phyloP scores from a whole-genome alignment of 768 basidiomycete species.

The Lanmaoa rubissima region DNA sequence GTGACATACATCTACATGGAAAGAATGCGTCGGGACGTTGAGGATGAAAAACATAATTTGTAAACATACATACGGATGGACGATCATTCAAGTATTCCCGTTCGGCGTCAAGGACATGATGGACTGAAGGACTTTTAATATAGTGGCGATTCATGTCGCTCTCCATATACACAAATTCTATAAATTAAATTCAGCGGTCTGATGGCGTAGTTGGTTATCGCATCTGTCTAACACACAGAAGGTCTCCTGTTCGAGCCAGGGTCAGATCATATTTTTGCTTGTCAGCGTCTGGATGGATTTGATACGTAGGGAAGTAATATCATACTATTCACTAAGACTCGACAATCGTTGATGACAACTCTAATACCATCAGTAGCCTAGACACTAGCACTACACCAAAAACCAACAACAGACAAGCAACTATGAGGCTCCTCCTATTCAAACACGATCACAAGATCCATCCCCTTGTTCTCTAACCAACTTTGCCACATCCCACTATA shows the following conservation, averaged over 20 bases:
- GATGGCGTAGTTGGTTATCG: slow-evolving; percentile 84
- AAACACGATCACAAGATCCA: slow-evolving; percentile 37
- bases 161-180: background rate
- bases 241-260: slow-evolving; percentile 24
- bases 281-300: no score
- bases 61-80: background rate
- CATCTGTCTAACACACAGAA: slow-evolving; percentile 73
- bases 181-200: slow-evolving; percentile 9
- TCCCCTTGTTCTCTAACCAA: slow-evolving; percentile 38
- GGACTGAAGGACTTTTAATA: no score
- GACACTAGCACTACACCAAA: background rate
- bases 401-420: background rate
- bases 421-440: slow-evolving; percentile 9
- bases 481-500: slow-evolving; percentile 39
- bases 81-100: background rate
- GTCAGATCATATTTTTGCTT: slow-evolving; percentile 5
- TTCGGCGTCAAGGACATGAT: no score
- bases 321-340: no score
- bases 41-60: slow-evolving; percentile 13
- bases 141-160: background rate
- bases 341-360: background rate
- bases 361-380: no score
- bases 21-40: slow-evolving; percentile 26
- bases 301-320: no score
- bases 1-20: slow-evolving; percentile 34